Conservation (phyloP, 139 green algal species). For the Nannochloris sp. region DNA sequence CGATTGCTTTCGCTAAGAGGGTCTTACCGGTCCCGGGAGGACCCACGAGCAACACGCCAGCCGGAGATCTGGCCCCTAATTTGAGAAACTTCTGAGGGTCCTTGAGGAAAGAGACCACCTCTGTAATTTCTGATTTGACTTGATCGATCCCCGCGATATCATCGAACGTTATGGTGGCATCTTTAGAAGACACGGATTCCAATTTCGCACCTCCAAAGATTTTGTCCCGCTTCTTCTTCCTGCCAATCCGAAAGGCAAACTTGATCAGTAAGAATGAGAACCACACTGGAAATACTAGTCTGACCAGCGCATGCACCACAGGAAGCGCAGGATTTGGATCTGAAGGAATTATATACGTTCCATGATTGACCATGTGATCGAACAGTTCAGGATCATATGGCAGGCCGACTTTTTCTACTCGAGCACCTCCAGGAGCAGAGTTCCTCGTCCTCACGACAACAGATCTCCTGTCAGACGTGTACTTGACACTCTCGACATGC, state of each 20-base stretch:
- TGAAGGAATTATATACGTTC: constrained; percentile 30
- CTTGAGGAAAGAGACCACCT: constrained; percentile 55
- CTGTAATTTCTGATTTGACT: constrained; percentile 62
- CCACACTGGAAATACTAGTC: constrained; percentile 34
- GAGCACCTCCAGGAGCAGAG: constrained; percentile 54
- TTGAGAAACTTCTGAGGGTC: constrained; percentile 49
- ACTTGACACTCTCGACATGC: constrained; percentile 44
- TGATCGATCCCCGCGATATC: constrained; percentile 67
- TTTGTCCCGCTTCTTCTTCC: constrained; percentile 34
- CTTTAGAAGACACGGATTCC: constrained; percentile 40
- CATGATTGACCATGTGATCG: constrained; percentile 64
- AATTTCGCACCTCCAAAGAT: constrained; percentile 55
- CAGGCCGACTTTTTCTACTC: constrained; percentile 61
- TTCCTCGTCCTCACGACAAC: constrained; percentile 48
- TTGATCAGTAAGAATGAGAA: constrained; percentile 41
- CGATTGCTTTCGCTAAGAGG: constrained; percentile 59
- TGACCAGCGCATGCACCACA: constrained; percentile 20
- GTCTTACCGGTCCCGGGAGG: constrained; percentile 54
- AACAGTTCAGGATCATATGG: constrained; percentile 71
- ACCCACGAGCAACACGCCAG: constrained; percentile 58
- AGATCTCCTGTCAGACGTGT: constrained; percentile 36
- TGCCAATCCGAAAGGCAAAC: constrained; percentile 34
- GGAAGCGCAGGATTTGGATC: constrained; percentile 9
- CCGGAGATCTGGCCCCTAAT: constrained; percentile 51
- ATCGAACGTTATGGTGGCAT: constrained; percentile 38